These are phyloP conservation scores for Tuber aestivum DNA, from an alignment of 495 filamentous ascomycete species.

Conservation along the genomic window DNA sequence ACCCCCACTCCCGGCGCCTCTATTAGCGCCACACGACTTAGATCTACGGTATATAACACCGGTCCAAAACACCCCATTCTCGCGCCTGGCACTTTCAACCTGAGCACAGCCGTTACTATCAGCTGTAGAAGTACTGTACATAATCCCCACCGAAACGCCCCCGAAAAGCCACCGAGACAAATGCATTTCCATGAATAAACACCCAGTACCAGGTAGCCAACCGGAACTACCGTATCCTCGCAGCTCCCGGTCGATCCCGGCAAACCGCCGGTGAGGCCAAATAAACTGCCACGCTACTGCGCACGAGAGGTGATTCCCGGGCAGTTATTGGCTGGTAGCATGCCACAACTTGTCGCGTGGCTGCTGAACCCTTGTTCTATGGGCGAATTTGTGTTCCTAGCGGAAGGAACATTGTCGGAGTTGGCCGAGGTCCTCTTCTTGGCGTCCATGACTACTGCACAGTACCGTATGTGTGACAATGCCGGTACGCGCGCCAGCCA, in stretches of 20 bases:
- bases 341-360: neutral
- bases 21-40: neutral
- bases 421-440: neutral
- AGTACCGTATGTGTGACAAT: too few relatives aligned
- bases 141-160: neutral
- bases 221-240: neutral
- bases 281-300: neutral
- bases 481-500: too few relatives aligned
- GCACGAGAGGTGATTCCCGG: neutral
- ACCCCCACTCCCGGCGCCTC: neutral
- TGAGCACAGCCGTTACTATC: neutral
- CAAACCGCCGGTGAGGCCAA: neutral
- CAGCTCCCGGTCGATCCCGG: neutral
- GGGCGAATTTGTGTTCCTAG: neutral
- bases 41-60: neutral
- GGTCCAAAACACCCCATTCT: neutral
- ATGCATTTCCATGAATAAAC: neutral
- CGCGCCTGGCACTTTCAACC: neutral
- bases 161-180: neutral
- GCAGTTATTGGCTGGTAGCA: neutral
- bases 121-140: neutral
- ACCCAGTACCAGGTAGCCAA: neutral
- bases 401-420: neutral
- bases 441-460: too few relatives aligned
- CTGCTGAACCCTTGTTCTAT: neutral